phyloP scores from a whole-genome alignment of 305 asterid species.

The Fraxinus baroniana region DNA sequence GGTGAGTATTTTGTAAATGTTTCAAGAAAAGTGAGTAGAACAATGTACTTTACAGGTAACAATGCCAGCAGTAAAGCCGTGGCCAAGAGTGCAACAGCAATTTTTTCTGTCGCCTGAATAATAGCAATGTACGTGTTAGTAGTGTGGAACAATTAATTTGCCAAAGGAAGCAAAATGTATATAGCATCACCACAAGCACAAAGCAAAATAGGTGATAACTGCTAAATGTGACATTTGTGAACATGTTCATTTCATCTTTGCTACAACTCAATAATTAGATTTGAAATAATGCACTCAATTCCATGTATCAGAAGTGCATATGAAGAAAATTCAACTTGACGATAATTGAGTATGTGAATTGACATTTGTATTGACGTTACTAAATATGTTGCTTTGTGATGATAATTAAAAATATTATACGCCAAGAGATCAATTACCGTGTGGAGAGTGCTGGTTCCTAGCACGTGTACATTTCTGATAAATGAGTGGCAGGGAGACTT shows the following conservation, averaged over 20 bases:
- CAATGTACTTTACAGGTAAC: conserved; percentile 50
- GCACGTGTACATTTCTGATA: not conserved
- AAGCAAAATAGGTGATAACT: not conserved
- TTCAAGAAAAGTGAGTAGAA: conserved; percentile 58
- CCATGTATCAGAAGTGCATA: not conserved
- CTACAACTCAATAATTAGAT: not conserved
- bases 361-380: not conserved
- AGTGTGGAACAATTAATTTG: not conserved
- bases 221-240: not conserved
- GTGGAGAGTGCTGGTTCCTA: not conserved
- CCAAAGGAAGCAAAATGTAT: not conserved
- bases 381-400: not conserved
- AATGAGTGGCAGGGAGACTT: not conserved
- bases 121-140: not conserved
- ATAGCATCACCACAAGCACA: not conserved
- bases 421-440: not conserved
- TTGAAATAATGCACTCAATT: not conserved
- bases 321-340: not conserved
- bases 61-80: conserved; percentile 55
- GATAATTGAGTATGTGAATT: not conserved
- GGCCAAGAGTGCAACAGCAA: conserved; percentile 53
- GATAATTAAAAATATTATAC: not conserved
- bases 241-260: not conserved
- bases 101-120: conserved; percentile 75
- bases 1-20: conserved; percentile 75